phyloP scores from a whole-genome alignment of 129 eudicot species.

The Saposhnikovia divaricata region DNA sequence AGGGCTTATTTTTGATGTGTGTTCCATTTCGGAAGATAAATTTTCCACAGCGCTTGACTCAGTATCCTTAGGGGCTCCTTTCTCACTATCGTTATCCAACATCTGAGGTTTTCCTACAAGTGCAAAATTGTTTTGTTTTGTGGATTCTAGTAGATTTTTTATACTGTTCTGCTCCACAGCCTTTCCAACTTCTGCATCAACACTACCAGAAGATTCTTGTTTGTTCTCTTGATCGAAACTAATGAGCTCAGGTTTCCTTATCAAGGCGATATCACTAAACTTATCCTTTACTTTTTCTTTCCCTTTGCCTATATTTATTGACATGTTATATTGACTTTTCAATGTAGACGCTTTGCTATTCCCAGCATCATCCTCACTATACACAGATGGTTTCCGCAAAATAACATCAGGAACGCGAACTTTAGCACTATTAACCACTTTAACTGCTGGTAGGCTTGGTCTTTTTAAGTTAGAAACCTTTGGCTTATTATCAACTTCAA shows the following conservation, averaged over 20 bases:
- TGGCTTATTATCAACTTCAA: conserved; percentile 46
- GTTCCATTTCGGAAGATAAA: conserved; percentile 18
- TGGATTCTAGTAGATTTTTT: conserved; percentile 12
- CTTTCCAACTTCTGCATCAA: conserved; percentile 3
- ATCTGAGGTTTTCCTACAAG: conserved; percentile 22
- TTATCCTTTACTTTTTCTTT: conserved; percentile 36
- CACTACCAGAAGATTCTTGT: conserved; percentile 19
- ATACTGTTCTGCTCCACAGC: conserved; percentile 13
- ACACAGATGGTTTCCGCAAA: conserved; percentile 49
- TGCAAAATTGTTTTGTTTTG: background rate
- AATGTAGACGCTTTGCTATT: conserved; percentile 29
- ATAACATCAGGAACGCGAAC: conserved; percentile 52
- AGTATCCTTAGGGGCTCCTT: conserved; percentile 24
- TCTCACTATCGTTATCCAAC: conserved; percentile 10
- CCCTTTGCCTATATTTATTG: conserved; percentile 56
- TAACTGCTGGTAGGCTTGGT: conserved; percentile 24
- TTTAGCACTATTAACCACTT: conserved; percentile 18
- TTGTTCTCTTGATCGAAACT: conserved; percentile 11
- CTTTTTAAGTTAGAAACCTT: conserved; percentile 12
- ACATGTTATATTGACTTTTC: conserved; percentile 47
- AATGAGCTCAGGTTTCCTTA: conserved; percentile 48
- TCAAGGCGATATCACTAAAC: conserved; percentile 61
- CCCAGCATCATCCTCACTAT: conserved; percentile 37
- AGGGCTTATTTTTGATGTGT: conserved; percentile 7
- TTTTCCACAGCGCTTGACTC: conserved; percentile 16